Base-by-base conservation (phyloP, 2,329 filamentous ascomycete genomes). In the Cladophialophora yegresii region DNA sequence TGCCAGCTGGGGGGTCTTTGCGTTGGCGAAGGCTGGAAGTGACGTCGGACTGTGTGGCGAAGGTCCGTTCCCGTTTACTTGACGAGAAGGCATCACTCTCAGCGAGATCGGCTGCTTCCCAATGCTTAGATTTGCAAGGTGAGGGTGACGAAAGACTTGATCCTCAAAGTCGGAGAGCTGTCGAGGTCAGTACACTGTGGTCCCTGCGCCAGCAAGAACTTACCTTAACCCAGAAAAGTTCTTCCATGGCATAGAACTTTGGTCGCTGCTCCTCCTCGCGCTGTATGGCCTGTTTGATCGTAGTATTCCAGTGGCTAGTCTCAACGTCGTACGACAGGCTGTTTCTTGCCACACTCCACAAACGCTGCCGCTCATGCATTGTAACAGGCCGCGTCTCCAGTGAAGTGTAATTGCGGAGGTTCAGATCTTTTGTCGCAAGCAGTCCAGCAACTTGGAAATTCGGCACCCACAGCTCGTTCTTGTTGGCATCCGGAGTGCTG, bases 181-280 rank as follows among this genome's bases (percentile, higher is more conserved):
- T 23, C 26, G 28, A 28, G 62, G 51, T 67, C 53, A 70, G 54
- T 61, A 65, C 40, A 60, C n/a, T 51, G 13, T 0, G 16, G 1
- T 16, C 32, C 22, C 4, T 26, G 6, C 23, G 26, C 22, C 22
- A 3, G 23, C 12, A 9, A 16, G 49, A 43, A 67, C 77, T 70
- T 74, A 81, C 79, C 75, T 77, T 80, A 64, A 83, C 77, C 81
- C 81, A 83, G 68, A 82, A 82, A 54, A 83, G 73, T 73, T 80
- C 79, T 62, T 81, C 76, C 78, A 82, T 79, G 30, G 75, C 75
- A 67, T 79, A 78, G 72, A 81, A 83, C 70, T 81, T 82, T 28
- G 77, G 78, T 57, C 75, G 72, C 26, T 77, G 79, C 69, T 80
- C 78, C 55, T 72, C 74, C 71, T 80, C 78, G 67, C 77, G 73